These are phyloP conservation scores for Candida namnaoensis DNA, from an alignment of 805 yeast genomes.

Conservation along the genomic window DNA sequence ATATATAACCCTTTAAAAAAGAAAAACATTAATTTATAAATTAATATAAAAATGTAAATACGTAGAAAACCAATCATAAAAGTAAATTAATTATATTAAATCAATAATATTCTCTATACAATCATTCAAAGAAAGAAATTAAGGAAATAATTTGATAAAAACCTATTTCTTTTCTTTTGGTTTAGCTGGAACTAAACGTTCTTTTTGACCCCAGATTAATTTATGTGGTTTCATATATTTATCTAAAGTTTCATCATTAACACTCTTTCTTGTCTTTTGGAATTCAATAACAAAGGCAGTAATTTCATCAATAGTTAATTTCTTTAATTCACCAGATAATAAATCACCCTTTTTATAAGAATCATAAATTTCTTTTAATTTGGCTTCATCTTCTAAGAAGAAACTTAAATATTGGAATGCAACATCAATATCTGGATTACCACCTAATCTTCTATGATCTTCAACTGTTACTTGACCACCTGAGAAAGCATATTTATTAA, in stretches of 20 bases:
- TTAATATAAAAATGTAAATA: too few relatives aligned
- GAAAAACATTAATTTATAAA: too few relatives aligned
- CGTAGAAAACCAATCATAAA: too few relatives aligned
- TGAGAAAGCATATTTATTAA: slow-evolving; percentile 92
- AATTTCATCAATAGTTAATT: slow-evolving; percentile 70
- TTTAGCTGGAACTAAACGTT: slow-evolving; percentile 67
- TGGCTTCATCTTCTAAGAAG: slow-evolving; percentile 82
- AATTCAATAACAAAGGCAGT: slow-evolving; percentile 73
- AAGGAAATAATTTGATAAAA: too few relatives aligned
- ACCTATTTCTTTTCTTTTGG: slow-evolving; percentile 26
- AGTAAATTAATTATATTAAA: too few relatives aligned
- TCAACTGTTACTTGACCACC: slow-evolving; percentile 88
- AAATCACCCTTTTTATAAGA: slow-evolving; percentile 74
- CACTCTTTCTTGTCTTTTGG: slow-evolving; percentile 67
- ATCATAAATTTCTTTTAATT: slow-evolving; percentile 50
- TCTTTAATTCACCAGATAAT: slow-evolving; percentile 90
- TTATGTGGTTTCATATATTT: slow-evolving; percentile 81
- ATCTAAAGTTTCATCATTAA: slow-evolving; percentile 53
- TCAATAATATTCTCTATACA: too few relatives aligned
- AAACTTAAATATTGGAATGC: slow-evolving; percentile 89
- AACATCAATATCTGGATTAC: slow-evolving; percentile 92
- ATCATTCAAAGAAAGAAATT: too few relatives aligned
- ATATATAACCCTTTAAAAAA: too few relatives aligned
- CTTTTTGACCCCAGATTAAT: slow-evolving; percentile 64
- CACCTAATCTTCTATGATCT: slow-evolving; percentile 86